Conservation (phyloP, 2,329 filamentous ascomycete species). For the Colletotrichum agaves region DNA sequence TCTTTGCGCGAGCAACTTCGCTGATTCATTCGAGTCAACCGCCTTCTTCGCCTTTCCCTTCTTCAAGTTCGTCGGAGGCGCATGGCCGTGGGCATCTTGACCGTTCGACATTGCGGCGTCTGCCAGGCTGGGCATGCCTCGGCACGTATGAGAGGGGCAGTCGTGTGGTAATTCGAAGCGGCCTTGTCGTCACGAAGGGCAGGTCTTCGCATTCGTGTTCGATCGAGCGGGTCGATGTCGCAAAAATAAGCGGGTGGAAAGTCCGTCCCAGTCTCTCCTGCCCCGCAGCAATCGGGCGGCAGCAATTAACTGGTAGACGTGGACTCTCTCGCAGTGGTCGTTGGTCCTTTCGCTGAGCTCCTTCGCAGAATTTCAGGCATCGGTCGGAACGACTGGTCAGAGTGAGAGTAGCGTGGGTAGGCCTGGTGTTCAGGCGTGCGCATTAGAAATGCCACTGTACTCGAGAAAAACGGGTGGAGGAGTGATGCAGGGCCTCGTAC, state of each 20-base stretch:
- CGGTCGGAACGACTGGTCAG: constrained; percentile 23
- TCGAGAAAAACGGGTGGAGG: constrained; percentile 36
- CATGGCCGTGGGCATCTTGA: constrained; percentile 52
- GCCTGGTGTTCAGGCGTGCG: constrained; percentile 33
- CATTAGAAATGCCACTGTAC: constrained; percentile 39
- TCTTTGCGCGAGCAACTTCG: constrained; percentile 89
- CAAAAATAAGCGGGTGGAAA: constrained; percentile 29
- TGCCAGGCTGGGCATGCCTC: constrained; percentile 52
- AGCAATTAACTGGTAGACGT: constrained; percentile 10
- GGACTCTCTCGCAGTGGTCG: constrained; percentile 2
- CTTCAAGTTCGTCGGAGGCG: constrained; percentile 65
- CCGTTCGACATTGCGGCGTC: constrained; percentile 56
- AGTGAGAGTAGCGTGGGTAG: constrained; percentile 25
- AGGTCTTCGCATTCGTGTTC: constrained; percentile 37
- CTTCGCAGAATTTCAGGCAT: constrained; percentile 22
- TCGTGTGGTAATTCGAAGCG: constrained; percentile 13
- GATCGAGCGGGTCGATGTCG: constrained; percentile 33
- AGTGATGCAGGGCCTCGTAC: constrained; percentile 35
- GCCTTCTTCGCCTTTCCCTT: constrained; percentile 88
- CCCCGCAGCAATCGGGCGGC: constrained; percentile 4
- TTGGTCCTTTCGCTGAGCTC: constrained; percentile 27
- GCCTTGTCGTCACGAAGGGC: constrained; percentile 26
- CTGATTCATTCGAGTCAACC: constrained; percentile 87
- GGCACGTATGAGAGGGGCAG: constrained; percentile 12
- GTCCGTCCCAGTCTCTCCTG: background rate